Base-by-base conservation (phyloP, 331 rosid genomes). In the Arachis monticola region DNA sequence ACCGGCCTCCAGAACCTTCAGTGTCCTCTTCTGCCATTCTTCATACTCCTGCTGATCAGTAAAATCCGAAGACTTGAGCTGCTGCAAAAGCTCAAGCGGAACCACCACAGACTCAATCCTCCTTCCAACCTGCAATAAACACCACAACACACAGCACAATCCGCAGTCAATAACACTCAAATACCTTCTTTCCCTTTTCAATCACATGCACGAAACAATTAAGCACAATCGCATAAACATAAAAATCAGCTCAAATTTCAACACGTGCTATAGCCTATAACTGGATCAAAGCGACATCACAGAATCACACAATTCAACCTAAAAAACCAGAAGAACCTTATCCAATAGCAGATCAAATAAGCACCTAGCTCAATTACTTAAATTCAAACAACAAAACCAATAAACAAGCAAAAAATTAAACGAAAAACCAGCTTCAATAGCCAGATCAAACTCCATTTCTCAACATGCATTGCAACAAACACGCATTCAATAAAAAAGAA, bases 31-130 rank as follows among this genome's bases (percentile, higher is more conserved):
- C 83, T 88, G 97, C 96, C 97, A 92, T 38, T 89, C 94, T 45
- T 83, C 93, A 61, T 87, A 85, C 72, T 94, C 97, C 75, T 88
- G 88, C 13, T 65, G 91, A 80, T 86, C 92, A 42, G 87, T 74
- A 72, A 94, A 94, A 81, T 94, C 99, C 14, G 90, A 82, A 48
- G 89, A 52, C 88, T 89, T 92, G 71, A 92, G 91, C 78, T 94
- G 99, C 87, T 89, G 97, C 81, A 94, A 75, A 17, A 92, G 73
- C 96, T 94, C 99, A 4, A 92, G 88, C 2, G 99, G 99, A 77
- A 94, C 84, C 11, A 94, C 97, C 84, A 92, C 89, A 35, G 91
- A 83, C 75, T 94, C 99, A 30, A 92, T 80, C 69, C 88, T 78
- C 67, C 92, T 80, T 78, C 97, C 99, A 47, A 94, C 97, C 99